phyloP scores from a whole-genome alignment of 768 basidiomycete genomes.

The Plicaturopsis crispa region DNA sequence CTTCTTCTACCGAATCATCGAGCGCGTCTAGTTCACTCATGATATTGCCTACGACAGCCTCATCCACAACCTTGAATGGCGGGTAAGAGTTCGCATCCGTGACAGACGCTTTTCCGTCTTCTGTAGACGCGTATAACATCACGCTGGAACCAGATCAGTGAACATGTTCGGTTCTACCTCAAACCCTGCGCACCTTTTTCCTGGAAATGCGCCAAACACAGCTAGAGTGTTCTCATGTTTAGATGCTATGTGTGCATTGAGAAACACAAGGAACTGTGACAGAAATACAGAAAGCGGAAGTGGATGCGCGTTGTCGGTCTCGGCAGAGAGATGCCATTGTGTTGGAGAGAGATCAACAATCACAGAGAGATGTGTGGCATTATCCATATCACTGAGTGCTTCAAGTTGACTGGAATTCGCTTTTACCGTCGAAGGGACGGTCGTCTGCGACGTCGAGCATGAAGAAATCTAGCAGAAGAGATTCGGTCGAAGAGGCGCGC shows the following conservation, averaged over 20 bases:
- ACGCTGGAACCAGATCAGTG: constrained; percentile 34
- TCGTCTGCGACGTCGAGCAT: no score
- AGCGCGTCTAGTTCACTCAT: constrained; percentile 52
- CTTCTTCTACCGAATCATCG: constrained; percentile 41
- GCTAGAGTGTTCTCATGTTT: constrained; percentile 90
- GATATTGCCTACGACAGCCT: constrained; percentile 54
- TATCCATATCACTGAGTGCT: no score
- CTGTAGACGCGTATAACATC: constrained; percentile 70
- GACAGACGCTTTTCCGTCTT: constrained; percentile 27
- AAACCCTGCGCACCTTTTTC: constrained; percentile 55
- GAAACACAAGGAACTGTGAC: constrained; percentile 79
- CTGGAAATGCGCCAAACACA: constrained; percentile 84
- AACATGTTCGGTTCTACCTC: constrained; percentile 1
- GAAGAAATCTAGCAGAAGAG: no score
- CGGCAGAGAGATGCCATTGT: constrained; percentile 75
- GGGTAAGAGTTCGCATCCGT: constrained; percentile 75
- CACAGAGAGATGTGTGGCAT: constrained; percentile 59
- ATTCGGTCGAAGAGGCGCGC: no score
- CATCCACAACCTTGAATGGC: constrained; percentile 75
- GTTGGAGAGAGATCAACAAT: constrained; percentile 81
- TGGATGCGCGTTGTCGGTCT: constrained; percentile 37
- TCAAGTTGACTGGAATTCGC: no score
- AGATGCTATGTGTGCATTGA: constrained; percentile 88
- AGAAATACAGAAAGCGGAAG: constrained; percentile 69
- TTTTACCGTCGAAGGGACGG: no score